Evolutionary conservation across 768 basidiomycete species (phyloP).

Genomic region (Lactarius trivialis): DNA sequence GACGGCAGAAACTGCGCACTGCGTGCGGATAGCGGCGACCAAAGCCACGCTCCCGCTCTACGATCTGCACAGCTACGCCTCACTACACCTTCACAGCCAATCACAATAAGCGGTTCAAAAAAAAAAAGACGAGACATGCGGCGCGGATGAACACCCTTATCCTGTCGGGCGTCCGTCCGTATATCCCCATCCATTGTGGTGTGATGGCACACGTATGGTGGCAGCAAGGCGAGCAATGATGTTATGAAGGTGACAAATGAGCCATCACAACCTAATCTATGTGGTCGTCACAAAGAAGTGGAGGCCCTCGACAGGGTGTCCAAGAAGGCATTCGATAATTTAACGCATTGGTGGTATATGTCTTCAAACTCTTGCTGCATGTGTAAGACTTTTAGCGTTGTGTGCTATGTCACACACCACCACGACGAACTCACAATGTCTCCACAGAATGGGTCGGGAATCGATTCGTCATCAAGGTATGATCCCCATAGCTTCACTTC

Average conservation of each 20-base stretch:
- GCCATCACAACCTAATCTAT: neutral
- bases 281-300: constrained; percentile 2
- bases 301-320: constrained; percentile 46
- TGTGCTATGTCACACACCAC: neutral
- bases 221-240: neutral
- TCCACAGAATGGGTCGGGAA: constrained; percentile 84
- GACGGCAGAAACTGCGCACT: too few species aligned
- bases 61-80: too few species aligned
- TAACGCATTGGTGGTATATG: constrained; percentile 70
- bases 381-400: constrained; percentile 1
- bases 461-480: constrained; percentile 61
- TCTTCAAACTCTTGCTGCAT: constrained; percentile 66
- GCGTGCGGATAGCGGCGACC: too few species aligned
- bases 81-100: too few species aligned
- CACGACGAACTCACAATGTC: constrained; percentile 41
- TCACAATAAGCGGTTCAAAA: too few species aligned
- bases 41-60: too few species aligned
- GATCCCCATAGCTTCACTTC: constrained; percentile 75
- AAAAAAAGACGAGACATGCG: too few species aligned
- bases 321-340: constrained; percentile 72
- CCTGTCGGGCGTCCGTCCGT: too few species aligned
- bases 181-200: neutral
- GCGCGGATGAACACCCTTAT: neutral
- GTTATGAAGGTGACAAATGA: neutral
- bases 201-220: neutral